Evolutionary conservation across 352 stramenopile species (phyloP).

Genomic region (Globisporangium rhizosaccharum): DNA sequence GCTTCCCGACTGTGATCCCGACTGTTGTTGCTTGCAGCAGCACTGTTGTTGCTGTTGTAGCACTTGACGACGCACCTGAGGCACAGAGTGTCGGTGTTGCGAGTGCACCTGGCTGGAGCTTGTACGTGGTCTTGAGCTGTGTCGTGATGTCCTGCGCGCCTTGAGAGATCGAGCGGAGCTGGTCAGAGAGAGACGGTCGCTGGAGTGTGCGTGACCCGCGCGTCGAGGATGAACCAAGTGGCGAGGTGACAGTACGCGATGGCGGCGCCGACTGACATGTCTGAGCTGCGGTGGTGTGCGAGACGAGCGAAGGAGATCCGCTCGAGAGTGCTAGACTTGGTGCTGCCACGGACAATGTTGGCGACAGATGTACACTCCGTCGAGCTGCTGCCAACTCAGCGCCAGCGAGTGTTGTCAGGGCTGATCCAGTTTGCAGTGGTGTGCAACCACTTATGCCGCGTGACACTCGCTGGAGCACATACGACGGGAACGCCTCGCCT

Average conservation of each 20-base stretch:
- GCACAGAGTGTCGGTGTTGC: neutral
- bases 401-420: neutral
- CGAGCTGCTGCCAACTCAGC: neutral
- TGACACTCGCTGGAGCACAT: conserved; percentile 36
- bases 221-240: neutral
- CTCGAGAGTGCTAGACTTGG: neutral
- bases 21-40: conserved; percentile 46
- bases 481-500: conserved; percentile 54
- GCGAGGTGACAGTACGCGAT: neutral
- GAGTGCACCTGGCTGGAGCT: conserved; percentile 18
- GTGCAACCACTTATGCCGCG: neutral
- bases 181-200: conserved; percentile 53
- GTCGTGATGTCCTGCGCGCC: conserved; percentile 40
- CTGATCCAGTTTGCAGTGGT: neutral
- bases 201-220: conserved; percentile 2
- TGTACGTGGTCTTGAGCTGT: conserved; percentile 40
- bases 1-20: conserved; percentile 37
- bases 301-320: neutral
- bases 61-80: too few relatives aligned
- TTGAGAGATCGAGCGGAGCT: conserved; percentile 55
- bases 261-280: neutral
- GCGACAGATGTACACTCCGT: neutral
- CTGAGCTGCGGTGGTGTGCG: neutral
- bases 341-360: neutral
- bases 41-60: neutral